Evolutionary conservation across 176 grass and related monocot species (phyloP).

Genomic region (Hordeum vulgare): MorexV3_pseudomolecules_assembly NC_058522.1:366909041-366909540

Average conservation of each 20-base stretch:
- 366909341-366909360: background rate
- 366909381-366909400: background rate
- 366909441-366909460: background rate
- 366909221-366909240: background rate
- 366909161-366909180: background rate
- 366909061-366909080: background rate
- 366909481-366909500: too few species aligned
- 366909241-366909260: background rate
- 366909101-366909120: background rate
- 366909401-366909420: background rate
- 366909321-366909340: too few species aligned
- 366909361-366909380: background rate
- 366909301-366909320: background rate
- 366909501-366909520: too few species aligned
- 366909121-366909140: background rate
- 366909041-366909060: background rate
- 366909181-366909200: too few species aligned
- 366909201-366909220: too few species aligned
- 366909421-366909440: background rate
- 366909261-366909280: background rate
- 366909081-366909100: background rate
- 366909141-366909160: background rate
- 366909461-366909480: background rate
- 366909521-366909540: too few species aligned
- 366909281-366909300: background rate